Evolutionary conservation across 2,329 filamentous ascomycete species (phyloP), one percentile per base, ranked within the genome.

Genomic region (Calonectria montana): DNA sequence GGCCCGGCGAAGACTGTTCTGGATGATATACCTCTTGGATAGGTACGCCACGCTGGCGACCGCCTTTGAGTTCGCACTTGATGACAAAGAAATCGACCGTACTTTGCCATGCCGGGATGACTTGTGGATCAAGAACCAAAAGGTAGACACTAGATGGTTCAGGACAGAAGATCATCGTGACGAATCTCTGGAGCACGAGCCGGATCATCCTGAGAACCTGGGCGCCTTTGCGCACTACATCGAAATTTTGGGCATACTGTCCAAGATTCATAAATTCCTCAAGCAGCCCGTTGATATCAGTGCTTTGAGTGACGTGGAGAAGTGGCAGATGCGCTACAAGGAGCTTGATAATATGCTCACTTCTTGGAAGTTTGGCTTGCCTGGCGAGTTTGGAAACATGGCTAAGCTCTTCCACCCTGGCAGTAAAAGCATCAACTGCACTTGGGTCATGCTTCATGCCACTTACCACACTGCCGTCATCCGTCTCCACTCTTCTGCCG

Each of bases 21-120:
- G 96, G 96, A 96, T 97, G 92, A 92, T 97, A 13, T 98, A 97
- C 80, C 85, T 98, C 15, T 88, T 98, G 7, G 96, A 98, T 81
- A 90, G 96, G 62, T 98, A 97, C 80, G 95, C 95, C 1, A 98
- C 95, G 0, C 92, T 98, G 68, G 93, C 95, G 0, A 98, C 96
- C 0, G 95, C 96, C 0, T 98, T 98, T 77, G 95, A 98, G 77
- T 97, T 98, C 81, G 94, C 94, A 0, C 85, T 98, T 21, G 93
- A 96, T 76, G 95, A 98, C 79, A 94, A 93, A 80, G 95, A 98
- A 79, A 96, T 98, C 53, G 95, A 98, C 80, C 91, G 96, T 27
- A 94, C 91, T 62, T 85, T 98, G 9, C 96, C 96, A 2, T 98
- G 96, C 79, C 92, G 94, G 48, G 95, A 98, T 76, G 94, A 97